Evolutionary conservation across 495 filamentous ascomycete genomes (phyloP), one percentile per base, ranked within the genome.

Genomic region (Penicillium atrosanguineum): DNA sequence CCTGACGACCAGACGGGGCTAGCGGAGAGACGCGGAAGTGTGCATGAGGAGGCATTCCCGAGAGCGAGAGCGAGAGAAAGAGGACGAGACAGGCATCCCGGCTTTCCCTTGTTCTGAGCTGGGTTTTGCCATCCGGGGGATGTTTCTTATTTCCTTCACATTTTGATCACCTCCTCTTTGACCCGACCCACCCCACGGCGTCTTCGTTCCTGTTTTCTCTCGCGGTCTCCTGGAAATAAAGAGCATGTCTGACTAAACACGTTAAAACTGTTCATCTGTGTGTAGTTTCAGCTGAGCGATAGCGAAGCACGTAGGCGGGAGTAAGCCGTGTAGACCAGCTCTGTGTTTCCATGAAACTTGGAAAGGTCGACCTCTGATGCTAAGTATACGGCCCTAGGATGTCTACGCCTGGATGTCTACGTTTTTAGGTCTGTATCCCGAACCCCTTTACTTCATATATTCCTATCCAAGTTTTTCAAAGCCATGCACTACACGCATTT

Each of bases 191-290:
- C 53, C 63, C 60, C 50, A 65, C 57, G 62, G 60, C 53, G 65
- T 68, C 65, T 65, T 62, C 53, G 62, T 63, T 63, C 65, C 53
- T 61, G 48, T 57, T 63, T 65, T 68, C 63, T 68, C 65, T 65
- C 65, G 57, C 56, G 62, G 63, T 61, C 65, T 68, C 65, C 62
- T 68, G 65, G 65, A 65, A 68, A 68, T 65, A 65, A 68, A 68
- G 65, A 68, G 63, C 65, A 65, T 68, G 64, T 65, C 62, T 65
- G 55, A 58, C 57, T 56, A 62, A 67, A 65, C 52, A 61, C 59
- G 51, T 63, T 57, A 60, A 64, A 64, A 51, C 41, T 44, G 58
- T 67, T 60, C 55, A 48, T 26, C 40, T 49, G 34, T 31, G 11
- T 34, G 31, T 34, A 34, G 31, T 34, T 34, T 34, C 14, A 34